Base-by-base conservation (phyloP, 805 yeast species). In the Jamesozyma lodderae region DNA sequence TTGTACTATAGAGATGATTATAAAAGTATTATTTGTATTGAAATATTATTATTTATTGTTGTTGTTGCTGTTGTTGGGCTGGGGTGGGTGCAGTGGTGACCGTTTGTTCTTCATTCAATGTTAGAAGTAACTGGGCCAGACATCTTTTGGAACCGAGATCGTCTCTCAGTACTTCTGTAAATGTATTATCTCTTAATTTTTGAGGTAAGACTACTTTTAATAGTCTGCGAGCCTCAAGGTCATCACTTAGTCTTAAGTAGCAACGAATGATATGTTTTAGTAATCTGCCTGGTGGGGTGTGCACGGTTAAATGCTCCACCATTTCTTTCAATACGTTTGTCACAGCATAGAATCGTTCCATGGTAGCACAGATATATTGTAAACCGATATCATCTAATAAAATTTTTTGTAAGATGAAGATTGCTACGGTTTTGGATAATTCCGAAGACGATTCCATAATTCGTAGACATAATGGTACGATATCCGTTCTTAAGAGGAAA, bases 391-490 rank as follows among this genome's bases (percentile, higher is more conserved):
- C 96, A 62, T 92, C 97, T 47, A 87, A 72, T 36, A 90, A 68
- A 39, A 90, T 90, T 61, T 88, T 90, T 57, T 90, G 96, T 33
- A 92, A 81, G 43, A 92, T 90, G 66, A 92, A 90, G 41, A 90
- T 88, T 4, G 98, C 98, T 19, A 90, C 98, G 0, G 97, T 92
- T 55, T 92, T 90, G 35, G 94, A 80, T 37, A 90, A 70, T 57
- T 92, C 98, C 0, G 95, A 81, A 6, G 95, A 86, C 1, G 88
- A 77, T 58, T 90, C 97, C 95, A 90, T 90, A 44, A 92, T 90
- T 51, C 92, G 79, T 42, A 90, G 67, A 58, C 98, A 92, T 40
- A 92, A 65, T 4, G 98, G 98, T 24, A 92, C 94, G 50, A 92
- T 90, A 59, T 90, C 98, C 0, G 98, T 92, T n/a, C 95, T 79